Evolutionary conservation across 129 eudicot species (phyloP), one percentile per base, ranked within the genome.

Genomic region (Escallonia rubra): DNA sequence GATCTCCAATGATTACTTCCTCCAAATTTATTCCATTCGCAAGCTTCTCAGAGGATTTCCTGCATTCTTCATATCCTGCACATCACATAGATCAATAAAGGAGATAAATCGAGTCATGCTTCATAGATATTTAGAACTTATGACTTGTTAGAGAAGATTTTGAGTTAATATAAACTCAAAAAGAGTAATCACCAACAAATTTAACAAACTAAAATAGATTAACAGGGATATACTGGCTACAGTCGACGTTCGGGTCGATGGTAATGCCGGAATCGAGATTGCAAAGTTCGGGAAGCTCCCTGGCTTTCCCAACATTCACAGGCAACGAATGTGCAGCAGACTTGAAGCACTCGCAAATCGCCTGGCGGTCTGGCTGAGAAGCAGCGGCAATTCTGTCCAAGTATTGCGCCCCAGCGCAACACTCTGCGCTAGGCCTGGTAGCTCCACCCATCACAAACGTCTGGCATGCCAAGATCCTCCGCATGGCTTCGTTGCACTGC

Each of bases 321-420:
- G 56, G 61, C 12, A 54, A 42, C 23, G 55, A 16, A 15, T 39
- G 48, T 2, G 70, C 63, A 3, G 64, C 50, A 0, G 7, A 13
- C 57, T 72, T 72, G 4, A 72, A 50, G 40, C 76, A 72, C 64
- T 55, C n/a, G 70, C 76, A 72, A 50, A 72, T 63, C n/a, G 69
- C 56, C 40, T 8, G 11, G 4, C 64, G 56, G 45, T 72, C 70
- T 10, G 60, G 46, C 39, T 8, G 54, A 2, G 70, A 63, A 41
- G 57, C 60, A 11, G 34, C 9, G 3, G 48, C 74, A 4, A 57
- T 57, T 14, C 6, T 13, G 58, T 44, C 66, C 34, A 69, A 43
- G 5, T 34, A 2, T 52, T 59, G 74, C 10, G 48, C 43, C 8
- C 16, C 74, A 2, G 10, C 16, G 41, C 74, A 69, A 60, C 74